A percentile compares a stretch with the other conserved stretches of the same genome.
Conservation (phyloP, 768 basidiomycete genomes). For the Pulveroboletus sp. region DNA sequence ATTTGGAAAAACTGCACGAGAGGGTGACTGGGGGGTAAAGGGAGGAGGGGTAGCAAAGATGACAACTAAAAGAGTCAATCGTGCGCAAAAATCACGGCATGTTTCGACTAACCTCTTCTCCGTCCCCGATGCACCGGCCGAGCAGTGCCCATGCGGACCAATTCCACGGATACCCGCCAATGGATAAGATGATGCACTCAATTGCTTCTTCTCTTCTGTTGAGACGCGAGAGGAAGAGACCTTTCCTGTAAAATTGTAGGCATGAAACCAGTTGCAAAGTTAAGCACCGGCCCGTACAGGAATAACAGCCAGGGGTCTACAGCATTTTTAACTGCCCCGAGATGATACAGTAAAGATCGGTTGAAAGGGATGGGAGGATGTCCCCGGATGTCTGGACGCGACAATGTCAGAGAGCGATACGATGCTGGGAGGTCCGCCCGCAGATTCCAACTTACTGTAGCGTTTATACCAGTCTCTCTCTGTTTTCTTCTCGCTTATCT, state of each 20-base stretch:
- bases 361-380: constrained; percentile 69
- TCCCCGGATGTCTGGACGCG: constrained; percentile 54
- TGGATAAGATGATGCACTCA: constrained; percentile 70
- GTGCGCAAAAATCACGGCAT: neutral
- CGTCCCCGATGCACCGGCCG: constrained; percentile 72
- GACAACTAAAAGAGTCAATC: constrained; percentile 35
- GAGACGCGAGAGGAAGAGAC: constrained; percentile 74
- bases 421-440: neutral
- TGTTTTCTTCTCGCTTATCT: constrained; percentile 83
- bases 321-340: constrained; percentile 52
- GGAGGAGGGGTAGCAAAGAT: constrained; percentile 40
- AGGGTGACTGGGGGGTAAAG: constrained; percentile 48
- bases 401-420: constrained; percentile 1
- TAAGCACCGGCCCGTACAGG: constrained; percentile 42
- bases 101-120: constrained; percentile 64
- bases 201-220: constrained; percentile 82
- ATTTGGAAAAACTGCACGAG: constrained; percentile 76
- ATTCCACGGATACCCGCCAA: constrained; percentile 82
- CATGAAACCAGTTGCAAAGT: neutral
- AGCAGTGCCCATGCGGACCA: constrained; percentile 91
- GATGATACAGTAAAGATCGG: constrained; percentile 48
- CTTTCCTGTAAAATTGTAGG: constrained; percentile 52
- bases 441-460: constrained; percentile 48
- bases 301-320: constrained; percentile 82
- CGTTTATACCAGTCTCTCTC: constrained; percentile 82